Conservation (phyloP, 768 basidiomycete species). For the Exsudoporus frostii region DNA sequence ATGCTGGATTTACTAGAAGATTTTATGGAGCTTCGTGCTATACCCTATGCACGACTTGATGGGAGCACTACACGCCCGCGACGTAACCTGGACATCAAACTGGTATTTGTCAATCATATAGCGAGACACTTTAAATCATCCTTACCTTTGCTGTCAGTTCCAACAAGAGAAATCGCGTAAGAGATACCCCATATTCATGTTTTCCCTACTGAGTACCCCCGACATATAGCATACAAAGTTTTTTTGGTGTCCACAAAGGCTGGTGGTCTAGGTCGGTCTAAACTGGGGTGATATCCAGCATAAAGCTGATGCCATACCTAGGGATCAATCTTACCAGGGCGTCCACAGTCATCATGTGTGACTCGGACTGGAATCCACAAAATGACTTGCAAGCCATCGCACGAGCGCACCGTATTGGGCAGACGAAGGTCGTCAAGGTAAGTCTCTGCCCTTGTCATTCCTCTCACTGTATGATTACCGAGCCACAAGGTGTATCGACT, state of each 20-base stretch:
- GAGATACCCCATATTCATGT: slow-evolving; percentile 12
- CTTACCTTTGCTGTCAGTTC: slow-evolving; percentile 37
- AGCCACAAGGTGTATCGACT: slow-evolving; percentile 58
- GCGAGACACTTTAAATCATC: too few species aligned
- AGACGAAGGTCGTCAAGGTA: slow-evolving; percentile 68
- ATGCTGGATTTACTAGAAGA: slow-evolving; percentile 73
- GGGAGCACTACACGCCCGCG: slow-evolving; percentile 52
- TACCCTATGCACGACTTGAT: slow-evolving; percentile 60
- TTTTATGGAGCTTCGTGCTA: slow-evolving; percentile 55
- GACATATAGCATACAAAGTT: slow-evolving; percentile 52
- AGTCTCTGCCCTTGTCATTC: neutral
- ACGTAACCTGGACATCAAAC: slow-evolving; percentile 53
- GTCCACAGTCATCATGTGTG: slow-evolving; percentile 77
- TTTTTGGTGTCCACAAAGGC: slow-evolving; percentile 71
- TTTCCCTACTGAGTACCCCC: slow-evolving; percentile 2
- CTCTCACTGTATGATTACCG: neutral
- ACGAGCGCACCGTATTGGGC: slow-evolving; percentile 78
- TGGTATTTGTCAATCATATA: slow-evolving; percentile 35
- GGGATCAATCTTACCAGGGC: slow-evolving; percentile 86
- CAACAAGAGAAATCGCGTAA: slow-evolving; percentile 56
- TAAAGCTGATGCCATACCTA: slow-evolving; percentile 23
- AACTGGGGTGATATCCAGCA: neutral
- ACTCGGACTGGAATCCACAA: slow-evolving; percentile 67
- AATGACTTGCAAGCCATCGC: slow-evolving; percentile 87
- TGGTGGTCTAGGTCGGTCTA: slow-evolving; percentile 57